Conservation (phyloP, 805 yeast species). For the Lachancea meyersii region DNA sequence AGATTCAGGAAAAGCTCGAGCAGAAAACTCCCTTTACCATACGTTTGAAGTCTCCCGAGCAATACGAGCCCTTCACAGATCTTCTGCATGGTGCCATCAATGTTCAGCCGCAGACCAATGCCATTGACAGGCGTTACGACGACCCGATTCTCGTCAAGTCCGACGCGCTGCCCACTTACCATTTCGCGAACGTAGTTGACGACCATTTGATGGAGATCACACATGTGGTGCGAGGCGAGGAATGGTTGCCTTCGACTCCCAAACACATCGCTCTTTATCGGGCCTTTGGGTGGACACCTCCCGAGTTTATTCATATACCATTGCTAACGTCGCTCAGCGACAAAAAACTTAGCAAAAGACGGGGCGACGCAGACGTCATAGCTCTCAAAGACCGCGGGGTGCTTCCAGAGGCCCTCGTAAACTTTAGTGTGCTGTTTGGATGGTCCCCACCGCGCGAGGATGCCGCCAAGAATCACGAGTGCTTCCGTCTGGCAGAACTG, state of each 20-base stretch:
- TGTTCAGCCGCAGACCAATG: slow-evolving; percentile 74
- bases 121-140: slow-evolving; percentile 68
- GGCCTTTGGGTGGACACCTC: slow-evolving; percentile 83
- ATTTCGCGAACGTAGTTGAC: slow-evolving; percentile 91
- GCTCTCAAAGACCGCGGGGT: slow-evolving; percentile 55
- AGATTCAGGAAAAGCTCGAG: slow-evolving; percentile 34
- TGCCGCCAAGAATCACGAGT: slow-evolving; percentile 46
- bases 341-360: slow-evolving; percentile 79
- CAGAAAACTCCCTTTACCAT: slow-evolving; percentile 45
- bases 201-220: slow-evolving; percentile 90
- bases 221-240: slow-evolving; percentile 95
- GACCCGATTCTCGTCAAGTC: slow-evolving; percentile 86
- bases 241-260: slow-evolving; percentile 95
- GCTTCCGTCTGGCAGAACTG: slow-evolving; percentile 47
- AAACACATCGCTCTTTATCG: slow-evolving; percentile 82
- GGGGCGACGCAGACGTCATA: slow-evolving; percentile 71
- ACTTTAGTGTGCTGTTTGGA: slow-evolving; percentile 85
- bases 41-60: slow-evolving; percentile 69
- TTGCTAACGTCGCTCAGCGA: slow-evolving; percentile 65
- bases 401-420: slow-evolving; percentile 79
- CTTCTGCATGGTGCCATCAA: slow-evolving; percentile 70
- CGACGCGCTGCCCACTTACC: slow-evolving; percentile 95
- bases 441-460: slow-evolving; percentile 77
- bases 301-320: slow-evolving; percentile 85
- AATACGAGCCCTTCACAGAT: slow-evolving; percentile 64